A percentile compares a stretch with the other conserved stretches of the same genome.
These are phyloP conservation scores for Sabuloglossum arenarium DNA, from an alignment of 495 filamentous ascomycete species.

Conservation along the genomic window DNA sequence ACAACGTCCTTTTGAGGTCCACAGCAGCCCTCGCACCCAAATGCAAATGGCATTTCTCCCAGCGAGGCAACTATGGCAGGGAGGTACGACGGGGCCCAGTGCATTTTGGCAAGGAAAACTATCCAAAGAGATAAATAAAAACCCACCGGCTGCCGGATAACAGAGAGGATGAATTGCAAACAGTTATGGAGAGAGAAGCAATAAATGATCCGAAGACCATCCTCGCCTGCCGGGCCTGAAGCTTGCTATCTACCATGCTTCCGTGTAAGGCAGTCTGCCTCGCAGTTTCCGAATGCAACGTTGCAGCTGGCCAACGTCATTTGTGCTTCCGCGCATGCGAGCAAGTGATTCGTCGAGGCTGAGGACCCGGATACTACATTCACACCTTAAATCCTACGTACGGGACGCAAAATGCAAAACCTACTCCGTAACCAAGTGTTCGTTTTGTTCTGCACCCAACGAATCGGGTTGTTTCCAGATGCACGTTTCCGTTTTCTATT, in stretches of 20 bases:
- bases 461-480: not conserved
- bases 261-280: not conserved
- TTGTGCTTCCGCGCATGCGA: not conserved
- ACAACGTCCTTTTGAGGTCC: slow-evolving; percentile 15
- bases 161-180: not conserved
- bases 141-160: not conserved
- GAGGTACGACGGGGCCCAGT: not conserved
- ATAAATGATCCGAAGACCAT: not conserved
- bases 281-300: not conserved
- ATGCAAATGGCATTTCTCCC: not conserved
- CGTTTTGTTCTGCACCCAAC: not conserved
- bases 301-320: not conserved
- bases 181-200: not conserved
- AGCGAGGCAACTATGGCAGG: not conserved
- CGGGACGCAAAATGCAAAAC: too few relatives aligned
- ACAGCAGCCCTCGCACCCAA: slow-evolving; percentile 15
- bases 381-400: too few relatives aligned
- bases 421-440: too few relatives aligned
- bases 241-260: too few relatives aligned
- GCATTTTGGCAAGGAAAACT: not conserved
- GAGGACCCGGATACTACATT: too few relatives aligned
- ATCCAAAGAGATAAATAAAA: not conserved
- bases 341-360: not conserved
- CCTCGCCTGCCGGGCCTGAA: not conserved
- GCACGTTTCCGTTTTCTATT: not conserved